Conservation (phyloP, 2,329 filamentous ascomycete genomes). For the Phyllosticta capitalensis region DNA sequence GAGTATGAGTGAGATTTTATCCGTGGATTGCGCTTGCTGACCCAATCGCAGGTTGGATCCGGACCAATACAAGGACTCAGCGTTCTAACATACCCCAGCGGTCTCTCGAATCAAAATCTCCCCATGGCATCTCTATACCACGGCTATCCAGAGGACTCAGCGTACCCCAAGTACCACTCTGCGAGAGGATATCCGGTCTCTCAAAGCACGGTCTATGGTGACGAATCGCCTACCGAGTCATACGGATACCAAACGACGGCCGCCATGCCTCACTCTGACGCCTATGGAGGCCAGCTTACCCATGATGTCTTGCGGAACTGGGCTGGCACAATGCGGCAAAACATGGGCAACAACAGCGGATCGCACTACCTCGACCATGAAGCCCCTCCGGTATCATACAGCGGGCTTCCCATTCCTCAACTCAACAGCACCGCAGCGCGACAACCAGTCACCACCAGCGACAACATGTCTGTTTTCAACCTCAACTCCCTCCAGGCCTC, state of each 20-base stretch:
- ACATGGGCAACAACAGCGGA: not conserved
- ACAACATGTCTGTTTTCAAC: constrained; percentile 10
- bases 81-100: not conserved
- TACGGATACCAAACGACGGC: constrained; percentile 7
- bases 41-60: constrained; percentile 6
- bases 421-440: constrained; percentile 2
- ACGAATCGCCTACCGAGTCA: constrained; percentile 3
- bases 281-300: not conserved
- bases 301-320: not conserved
- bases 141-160: not conserved
- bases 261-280: not conserved
- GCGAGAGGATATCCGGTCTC: not conserved
- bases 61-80: not conserved
- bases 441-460: not conserved
- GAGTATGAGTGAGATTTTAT: constrained; percentile 44
- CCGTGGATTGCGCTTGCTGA: not conserved
- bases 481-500: constrained; percentile 9
- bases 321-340: not conserved
- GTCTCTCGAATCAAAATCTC: not conserved
- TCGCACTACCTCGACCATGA: constrained; percentile 1
- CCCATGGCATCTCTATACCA: constrained; percentile 3
- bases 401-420: constrained; percentile 3
- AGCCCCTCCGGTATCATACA: constrained; percentile 1
- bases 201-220: not conserved
- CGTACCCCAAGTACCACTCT: not conserved